Evolutionary conservation across 805 yeast species (phyloP).

Genomic region (Candida chilensis): DNA sequence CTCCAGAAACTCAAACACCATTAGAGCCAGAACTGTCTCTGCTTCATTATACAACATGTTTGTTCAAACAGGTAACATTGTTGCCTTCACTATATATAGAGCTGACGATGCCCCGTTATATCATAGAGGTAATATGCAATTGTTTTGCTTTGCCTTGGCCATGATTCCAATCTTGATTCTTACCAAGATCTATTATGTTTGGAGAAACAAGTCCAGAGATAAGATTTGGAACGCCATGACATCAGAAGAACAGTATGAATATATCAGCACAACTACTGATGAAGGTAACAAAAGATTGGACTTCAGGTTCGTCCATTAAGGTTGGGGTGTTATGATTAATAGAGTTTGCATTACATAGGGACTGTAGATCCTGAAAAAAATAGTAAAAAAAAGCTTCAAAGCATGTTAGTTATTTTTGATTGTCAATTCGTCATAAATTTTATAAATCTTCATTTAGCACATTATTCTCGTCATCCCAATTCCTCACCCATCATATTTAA

Average conservation of each 20-base stretch:
- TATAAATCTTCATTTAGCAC: no score
- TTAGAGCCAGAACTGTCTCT: conserved; percentile 16
- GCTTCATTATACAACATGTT: conserved; percentile 17
- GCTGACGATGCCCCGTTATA: conserved; percentile 17
- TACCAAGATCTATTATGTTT: conserved; percentile 12
- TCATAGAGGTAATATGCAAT: conserved; percentile 13
- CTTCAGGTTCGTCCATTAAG: conserved; percentile 21
- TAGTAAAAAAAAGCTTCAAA: no score
- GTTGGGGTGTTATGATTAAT: no score
- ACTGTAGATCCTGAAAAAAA: no score
- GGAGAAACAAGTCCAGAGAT: conserved; percentile 23
- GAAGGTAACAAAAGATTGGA: conserved; percentile 54
- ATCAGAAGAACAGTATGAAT: conserved; percentile 37
- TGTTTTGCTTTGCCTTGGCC: conserved; percentile 11
- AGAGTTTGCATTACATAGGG: no score
- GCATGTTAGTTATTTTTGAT: no score
- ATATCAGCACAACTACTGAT: conserved; percentile 35
- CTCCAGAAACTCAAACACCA: conserved; percentile 15
- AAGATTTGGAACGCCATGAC: conserved; percentile 41
- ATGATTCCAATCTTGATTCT: conserved; percentile 12
- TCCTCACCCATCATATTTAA: no score
- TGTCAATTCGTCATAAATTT: no score
- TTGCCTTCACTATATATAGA: conserved; percentile 15
- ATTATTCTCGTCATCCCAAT: no score
- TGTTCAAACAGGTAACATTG: conserved; percentile 14